phyloP scores from a whole-genome alignment of 1,284 basidiomycete genomes.

The Apiotrichum laibachii region DNA sequence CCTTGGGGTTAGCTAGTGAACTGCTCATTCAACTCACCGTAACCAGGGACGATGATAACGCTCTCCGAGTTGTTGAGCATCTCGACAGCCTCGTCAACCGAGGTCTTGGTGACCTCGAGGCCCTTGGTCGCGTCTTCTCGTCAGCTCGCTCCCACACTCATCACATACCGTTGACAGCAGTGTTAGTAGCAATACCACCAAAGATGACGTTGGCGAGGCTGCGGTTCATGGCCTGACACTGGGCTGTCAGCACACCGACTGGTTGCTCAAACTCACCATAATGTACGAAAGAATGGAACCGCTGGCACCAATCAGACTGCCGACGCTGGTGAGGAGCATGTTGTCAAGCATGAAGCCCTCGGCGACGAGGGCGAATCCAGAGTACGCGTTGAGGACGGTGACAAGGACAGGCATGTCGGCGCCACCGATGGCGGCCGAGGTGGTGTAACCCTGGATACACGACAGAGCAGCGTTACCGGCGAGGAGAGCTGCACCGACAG shows the following conservation, averaged over 20 bases:
- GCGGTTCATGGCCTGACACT: conserved; percentile 83
- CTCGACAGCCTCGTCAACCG: conserved; percentile 72
- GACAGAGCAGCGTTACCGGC: conserved; percentile 68
- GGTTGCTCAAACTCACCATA: conserved; percentile 59
- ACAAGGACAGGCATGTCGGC: conserved; percentile 89
- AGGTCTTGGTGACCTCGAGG: conserved; percentile 65
- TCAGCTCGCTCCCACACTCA: not conserved
- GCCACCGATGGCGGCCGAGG: conserved; percentile 78
- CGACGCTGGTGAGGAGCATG: conserved; percentile 72
- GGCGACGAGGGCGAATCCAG: conserved; percentile 86
- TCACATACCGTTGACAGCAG: conserved; percentile 46
- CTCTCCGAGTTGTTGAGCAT: conserved; percentile 70
- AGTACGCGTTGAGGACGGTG: conserved; percentile 81
- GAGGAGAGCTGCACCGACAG: conserved; percentile 71
- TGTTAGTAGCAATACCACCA: conserved; percentile 66
- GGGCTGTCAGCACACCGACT: not conserved
- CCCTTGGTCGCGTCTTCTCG: conserved; percentile 71
- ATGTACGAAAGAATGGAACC: conserved; percentile 86
- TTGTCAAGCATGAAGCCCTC: conserved; percentile 88
- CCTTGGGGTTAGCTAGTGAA: conserved; percentile 13
- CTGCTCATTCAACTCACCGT: conserved; percentile 53
- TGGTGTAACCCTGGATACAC: conserved; percentile 74
- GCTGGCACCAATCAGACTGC: conserved; percentile 77
- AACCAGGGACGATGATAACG: conserved; percentile 82
- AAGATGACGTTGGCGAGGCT: conserved; percentile 34